Percentiles rank a stretch among this genome's conserved stretches.
Evolutionary conservation across 1,284 basidiomycete genomes (phyloP).

Genomic region (Cryptococcus maquisensis): DNA sequence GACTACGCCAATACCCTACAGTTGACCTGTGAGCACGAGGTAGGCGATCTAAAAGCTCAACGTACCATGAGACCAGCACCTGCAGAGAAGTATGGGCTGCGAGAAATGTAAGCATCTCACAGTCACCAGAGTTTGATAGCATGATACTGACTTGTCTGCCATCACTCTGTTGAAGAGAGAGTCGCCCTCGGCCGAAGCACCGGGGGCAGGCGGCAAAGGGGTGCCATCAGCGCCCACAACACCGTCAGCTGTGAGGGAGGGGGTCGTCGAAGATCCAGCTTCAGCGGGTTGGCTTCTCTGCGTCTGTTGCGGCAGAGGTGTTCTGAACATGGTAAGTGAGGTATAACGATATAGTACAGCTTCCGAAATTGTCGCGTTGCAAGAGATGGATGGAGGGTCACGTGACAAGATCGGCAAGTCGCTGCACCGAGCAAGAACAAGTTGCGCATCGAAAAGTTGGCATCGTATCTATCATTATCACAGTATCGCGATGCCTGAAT

Average conservation of each 20-base stretch:
- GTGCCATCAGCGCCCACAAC: not conserved
- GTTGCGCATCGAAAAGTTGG: not conserved
- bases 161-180: slow-evolving; percentile 28
- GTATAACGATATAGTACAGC: not conserved
- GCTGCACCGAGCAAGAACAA: not conserved
- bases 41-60: not conserved
- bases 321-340: slow-evolving; percentile 20
- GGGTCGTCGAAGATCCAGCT: slow-evolving; percentile 14
- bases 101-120: not conserved
- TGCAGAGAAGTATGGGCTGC: slow-evolving; percentile 89
- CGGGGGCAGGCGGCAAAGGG: slow-evolving; percentile 2
- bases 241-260: not conserved
- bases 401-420: not conserved
- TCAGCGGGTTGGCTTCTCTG: not conserved
- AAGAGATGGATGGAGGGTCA: not conserved
- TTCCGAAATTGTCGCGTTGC: not conserved
- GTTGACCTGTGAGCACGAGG: slow-evolving; percentile 5
- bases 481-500: not conserved
- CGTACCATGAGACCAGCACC: slow-evolving; percentile 92
- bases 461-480: not conserved
- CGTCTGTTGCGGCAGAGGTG: not conserved
- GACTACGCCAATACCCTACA: slow-evolving; percentile 80
- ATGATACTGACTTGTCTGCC: slow-evolving; percentile 37
- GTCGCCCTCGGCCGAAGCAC: slow-evolving; percentile 11
- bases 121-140: not conserved